Base-by-base conservation (phyloP, 495 filamentous ascomycete genomes). In the Talaromyces wortmannii region DNA sequence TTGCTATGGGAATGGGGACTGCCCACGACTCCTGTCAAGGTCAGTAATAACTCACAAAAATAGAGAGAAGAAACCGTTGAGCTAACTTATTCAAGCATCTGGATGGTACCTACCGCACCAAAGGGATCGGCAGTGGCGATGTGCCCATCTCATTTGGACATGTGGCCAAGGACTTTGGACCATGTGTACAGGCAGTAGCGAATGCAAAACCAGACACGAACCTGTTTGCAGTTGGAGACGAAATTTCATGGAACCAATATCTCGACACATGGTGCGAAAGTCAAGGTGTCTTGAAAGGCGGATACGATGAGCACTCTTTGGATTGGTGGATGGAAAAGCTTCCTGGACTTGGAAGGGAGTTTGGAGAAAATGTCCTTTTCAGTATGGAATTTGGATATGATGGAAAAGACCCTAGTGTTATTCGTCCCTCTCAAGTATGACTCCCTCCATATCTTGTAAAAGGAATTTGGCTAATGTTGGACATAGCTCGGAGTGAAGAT, bases 371-470 rank as follows among this genome's bases (percentile, higher is more conserved):
- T 7, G 62, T 48, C 51, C 18, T 58, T 11, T 75, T 66, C 40
- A 55, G 72, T 42, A 60, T 59, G 17, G 72, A 75, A 55, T 71
- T 65, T 57, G 70, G 68, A 8, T 78, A 76, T 44, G 66, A 60
- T 56, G 73, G 58, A 16, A 68, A 68, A 0, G 42, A 75, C 40
- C 48, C 62, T 7, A 54, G 8, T 48, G 17, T 64, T n/a, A 67
- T 74, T 52, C 59, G 69, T 43, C 69, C 74, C 0, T 13, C 23
- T 43, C 61, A 74, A 53, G 57, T 76, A 57, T n/a, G n/a, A n/a
- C n/a, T 67, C 18, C 30, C 11, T 48, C 46, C 7, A 6, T 5
- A 2, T 48, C 23, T 23, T 2, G 3, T 29, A 29, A 31, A 48
- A 30, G 29, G 29, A 48, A 29, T 23, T 0, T 48, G 46, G 17